Evolutionary conservation across 2,329 filamentous ascomycete genomes (phyloP), one percentile per base, ranked within the genome.

Genomic region (Sphaerulina musiva): DNA sequence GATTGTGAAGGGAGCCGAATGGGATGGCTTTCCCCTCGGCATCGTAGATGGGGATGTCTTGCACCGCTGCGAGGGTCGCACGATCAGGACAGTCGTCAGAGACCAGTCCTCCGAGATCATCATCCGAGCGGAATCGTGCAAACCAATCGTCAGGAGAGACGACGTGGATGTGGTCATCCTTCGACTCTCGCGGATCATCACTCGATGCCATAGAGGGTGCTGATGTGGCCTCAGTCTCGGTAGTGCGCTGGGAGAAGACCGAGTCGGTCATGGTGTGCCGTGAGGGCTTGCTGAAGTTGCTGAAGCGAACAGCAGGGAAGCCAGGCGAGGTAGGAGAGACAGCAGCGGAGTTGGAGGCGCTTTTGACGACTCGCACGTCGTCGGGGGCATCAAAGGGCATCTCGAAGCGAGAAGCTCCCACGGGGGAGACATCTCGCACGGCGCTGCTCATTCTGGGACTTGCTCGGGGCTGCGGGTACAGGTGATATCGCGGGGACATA

Each of bases 1-100:
- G 80, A 34, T 74, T 76, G 67, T 84, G 85, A 29, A 87, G 71
- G 61, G 78, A 82, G 69, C 79, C 79, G 69, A 89, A 89, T 0
- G 78, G 73, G 42, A 78, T 77, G 11, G 78, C 70, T 52, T 80
- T 81, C 53, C 83, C 82, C 54, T 83, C 69, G 38, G 74, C 74
- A 68, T 87, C 84, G 42, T 86, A 76, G 11, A 89, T 60, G 34
- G 65, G 68, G n/a, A 71, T 62, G 26, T 69, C 64, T 38, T 67
- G 62, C 6, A 67, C 66, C 8, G 62, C 62, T 32, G 64, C 65
- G 8, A 71, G 61, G 17, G 64, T 66, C 8, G 60, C 64, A 41
- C 65, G 62, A 47, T 70, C 65, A 2, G 69, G 70, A 20, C 63
- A 64, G 23, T 67, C 62, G 53, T 71, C 69, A 5, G 62, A 64